Percentiles rank a stretch among this genome's conserved stretches.
These are phyloP conservation scores for Magnaporthiopsis incrustans DNA, from an alignment of 2,329 filamentous ascomycete species.

Conservation along the genomic window DNA sequence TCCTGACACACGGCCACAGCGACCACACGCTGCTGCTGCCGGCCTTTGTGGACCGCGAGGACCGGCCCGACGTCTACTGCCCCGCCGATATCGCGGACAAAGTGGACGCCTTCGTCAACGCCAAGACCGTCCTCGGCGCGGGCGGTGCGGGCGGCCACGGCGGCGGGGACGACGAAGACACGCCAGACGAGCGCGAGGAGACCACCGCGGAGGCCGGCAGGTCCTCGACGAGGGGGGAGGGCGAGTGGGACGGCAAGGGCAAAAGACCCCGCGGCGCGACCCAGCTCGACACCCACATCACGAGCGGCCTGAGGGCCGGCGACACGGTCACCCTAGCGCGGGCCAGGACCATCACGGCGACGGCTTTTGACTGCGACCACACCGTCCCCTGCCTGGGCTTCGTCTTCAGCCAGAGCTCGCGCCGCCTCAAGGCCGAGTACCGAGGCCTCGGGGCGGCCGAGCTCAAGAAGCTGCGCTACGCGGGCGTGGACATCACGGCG, in stretches of 20 bases:
- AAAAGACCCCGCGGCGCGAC: slow-evolving; percentile 1
- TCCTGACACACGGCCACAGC: slow-evolving; percentile 40
- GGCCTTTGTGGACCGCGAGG: slow-evolving; percentile 33
- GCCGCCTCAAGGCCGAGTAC: slow-evolving; percentile 31
- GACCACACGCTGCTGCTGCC: slow-evolving; percentile 37
- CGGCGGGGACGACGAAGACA: neutral
- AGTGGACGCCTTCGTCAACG: slow-evolving; percentile 31
- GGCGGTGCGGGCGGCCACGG: slow-evolving; percentile 20
- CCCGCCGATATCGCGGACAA: slow-evolving; percentile 30
- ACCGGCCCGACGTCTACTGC: slow-evolving; percentile 38
- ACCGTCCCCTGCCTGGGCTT: slow-evolving; percentile 40
- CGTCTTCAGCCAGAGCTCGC: slow-evolving; percentile 31
- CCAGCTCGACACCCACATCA: slow-evolving; percentile 28
- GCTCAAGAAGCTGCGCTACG: slow-evolving; percentile 28
- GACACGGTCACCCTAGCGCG: slow-evolving; percentile 28
- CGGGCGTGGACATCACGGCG: slow-evolving; percentile 31
- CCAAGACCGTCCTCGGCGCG: slow-evolving; percentile 33
- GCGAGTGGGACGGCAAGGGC: slow-evolving; percentile 7
- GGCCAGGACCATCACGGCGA: slow-evolving; percentile 28
- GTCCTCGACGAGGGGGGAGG: neutral
- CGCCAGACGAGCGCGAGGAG: neutral
- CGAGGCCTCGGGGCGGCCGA: slow-evolving; percentile 24
- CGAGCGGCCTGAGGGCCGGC: slow-evolving; percentile 27
- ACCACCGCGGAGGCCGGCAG: no score
- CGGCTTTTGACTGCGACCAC: slow-evolving; percentile 37